These are phyloP conservation scores for Haplosporangium sp. DNA, from an alignment of 371 early-diverging fungal species.

Conservation along the genomic window DNA sequence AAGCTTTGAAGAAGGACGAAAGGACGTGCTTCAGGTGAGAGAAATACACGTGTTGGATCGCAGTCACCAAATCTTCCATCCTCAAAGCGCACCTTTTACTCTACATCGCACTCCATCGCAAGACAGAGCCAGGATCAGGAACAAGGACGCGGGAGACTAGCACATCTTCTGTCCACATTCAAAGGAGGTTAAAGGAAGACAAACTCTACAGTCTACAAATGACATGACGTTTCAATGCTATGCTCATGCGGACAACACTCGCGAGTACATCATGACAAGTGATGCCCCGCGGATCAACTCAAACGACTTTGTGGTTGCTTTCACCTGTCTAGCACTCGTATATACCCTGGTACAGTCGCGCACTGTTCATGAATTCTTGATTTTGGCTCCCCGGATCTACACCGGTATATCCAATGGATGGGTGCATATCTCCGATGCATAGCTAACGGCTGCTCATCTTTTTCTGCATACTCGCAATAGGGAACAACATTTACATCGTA, in stretches of 20 bases:
- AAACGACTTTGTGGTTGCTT: constrained; percentile 36
- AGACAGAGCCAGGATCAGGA: neutral
- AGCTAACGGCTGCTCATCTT: neutral
- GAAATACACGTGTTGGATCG: too few relatives aligned
- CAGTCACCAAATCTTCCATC: too few relatives aligned
- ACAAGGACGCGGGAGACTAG: neutral
- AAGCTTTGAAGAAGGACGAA: too few relatives aligned
- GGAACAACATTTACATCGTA: constrained; percentile 32
- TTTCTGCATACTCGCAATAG: constrained; percentile 2
- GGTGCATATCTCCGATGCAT: neutral
- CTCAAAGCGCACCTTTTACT: too few relatives aligned
- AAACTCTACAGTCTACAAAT: constrained; percentile 1
- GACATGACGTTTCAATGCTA: constrained; percentile 53
- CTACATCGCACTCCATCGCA: neutral
- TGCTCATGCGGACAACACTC: constrained; percentile 51
- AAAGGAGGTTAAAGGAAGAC: neutral
- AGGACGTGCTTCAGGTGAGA: too few relatives aligned
- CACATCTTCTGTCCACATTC: neutral
- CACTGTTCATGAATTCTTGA: neutral
- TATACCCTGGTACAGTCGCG: constrained; percentile 19
- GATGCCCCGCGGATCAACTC: constrained; percentile 50
- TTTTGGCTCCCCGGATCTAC: neutral
- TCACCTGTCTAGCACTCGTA: constrained; percentile 22
- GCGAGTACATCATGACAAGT: constrained; percentile 54
- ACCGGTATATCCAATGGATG: neutral